Base-by-base conservation (phyloP, 179 eudicot genomes). In the Drosera spatulata region DNA sequence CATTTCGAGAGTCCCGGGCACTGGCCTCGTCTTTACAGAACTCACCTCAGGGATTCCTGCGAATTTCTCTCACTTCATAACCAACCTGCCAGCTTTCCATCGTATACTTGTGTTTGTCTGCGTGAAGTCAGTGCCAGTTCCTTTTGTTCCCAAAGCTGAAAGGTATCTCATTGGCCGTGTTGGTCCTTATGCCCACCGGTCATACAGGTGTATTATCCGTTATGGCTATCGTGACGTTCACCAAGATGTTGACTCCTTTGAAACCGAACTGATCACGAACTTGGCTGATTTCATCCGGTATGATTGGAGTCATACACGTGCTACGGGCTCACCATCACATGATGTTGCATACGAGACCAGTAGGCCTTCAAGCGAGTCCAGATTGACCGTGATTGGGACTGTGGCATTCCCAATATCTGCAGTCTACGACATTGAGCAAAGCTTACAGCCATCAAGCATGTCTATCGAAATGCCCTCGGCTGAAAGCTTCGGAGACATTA, bases 211-310 rank as follows among this genome's bases (percentile, higher is more conserved):
- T 75, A 90, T 90, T 14, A 81, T 90, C 12, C 89, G 97, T 0
- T 90, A 90, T 40, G 97, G 97, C 2, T 90, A 90, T 70, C 93
- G 97, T 38, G 97, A 90, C 14, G 93, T 87, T 53, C 97, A 90
- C 75, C 97, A 87, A 67, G 97, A 90, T 10, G 78, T 91, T 1
- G 84, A 91, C 68, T 91, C 97, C 12, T 91, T 91, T 22, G 97
- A 91, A 71, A 65, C 96, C 2, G 85, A 91, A 68, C 96, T 91
- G 10, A 77, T 81, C 14, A 62, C 76, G 22, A 75, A 66, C 76
- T 76, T 91, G 61, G 83, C 79, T 0, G 80, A 80, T 61, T 91
- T 91, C 75, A 88, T 91, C 65, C 75, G 77, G 39, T 83, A 78
- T 41, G 90, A 87, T 56, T 84, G 91, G 89, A 71, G 65, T 57